A percentile compares a stretch with the other conserved stretches of the same genome.
phyloP scores from a whole-genome alignment of 2,329 filamentous ascomycete species.

The Ophiostoma montium region DNA sequence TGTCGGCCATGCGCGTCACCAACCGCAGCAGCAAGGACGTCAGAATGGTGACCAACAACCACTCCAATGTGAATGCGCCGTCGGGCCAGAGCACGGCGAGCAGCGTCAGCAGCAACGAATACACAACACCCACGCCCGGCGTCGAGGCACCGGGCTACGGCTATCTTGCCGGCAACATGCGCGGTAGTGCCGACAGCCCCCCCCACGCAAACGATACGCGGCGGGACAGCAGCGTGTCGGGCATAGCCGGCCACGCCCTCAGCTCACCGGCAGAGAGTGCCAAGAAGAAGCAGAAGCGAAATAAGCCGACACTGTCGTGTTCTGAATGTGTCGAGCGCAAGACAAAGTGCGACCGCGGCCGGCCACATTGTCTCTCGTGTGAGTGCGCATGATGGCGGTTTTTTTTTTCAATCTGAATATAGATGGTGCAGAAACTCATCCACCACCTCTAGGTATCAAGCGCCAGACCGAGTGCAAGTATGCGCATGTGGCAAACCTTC shows the following conservation, averaged over 20 bases:
- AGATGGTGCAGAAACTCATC: constrained; percentile 1
- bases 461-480: constrained; percentile 63
- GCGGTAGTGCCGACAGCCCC: constrained; percentile 1
- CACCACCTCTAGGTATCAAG: constrained; percentile 35
- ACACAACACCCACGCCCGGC: constrained; percentile 7
- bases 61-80: constrained; percentile 4
- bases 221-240: not conserved
- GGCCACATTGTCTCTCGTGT: constrained; percentile 56
- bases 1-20: not conserved
- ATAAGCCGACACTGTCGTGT: constrained; percentile 70
- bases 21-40: constrained; percentile 9
- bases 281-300: constrained; percentile 67
- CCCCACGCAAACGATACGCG: not conserved
- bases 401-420: too few species aligned
- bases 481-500: constrained; percentile 60
- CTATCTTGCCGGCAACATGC: not conserved
- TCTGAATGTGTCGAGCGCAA: constrained; percentile 71
- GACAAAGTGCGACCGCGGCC: constrained; percentile 68
- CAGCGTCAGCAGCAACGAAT: constrained; percentile 12
- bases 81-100: constrained; percentile 8
- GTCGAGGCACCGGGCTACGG: constrained; percentile 1
- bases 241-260: not conserved
- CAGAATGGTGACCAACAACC: constrained; percentile 9
- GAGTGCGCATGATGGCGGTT: too few species aligned
- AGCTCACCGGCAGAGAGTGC: not conserved